Percentiles rank a stretch among this genome's conserved stretches.
phyloP scores from a whole-genome alignment of 345 rosid genomes.

The Noccaea caerulescens region DNA sequence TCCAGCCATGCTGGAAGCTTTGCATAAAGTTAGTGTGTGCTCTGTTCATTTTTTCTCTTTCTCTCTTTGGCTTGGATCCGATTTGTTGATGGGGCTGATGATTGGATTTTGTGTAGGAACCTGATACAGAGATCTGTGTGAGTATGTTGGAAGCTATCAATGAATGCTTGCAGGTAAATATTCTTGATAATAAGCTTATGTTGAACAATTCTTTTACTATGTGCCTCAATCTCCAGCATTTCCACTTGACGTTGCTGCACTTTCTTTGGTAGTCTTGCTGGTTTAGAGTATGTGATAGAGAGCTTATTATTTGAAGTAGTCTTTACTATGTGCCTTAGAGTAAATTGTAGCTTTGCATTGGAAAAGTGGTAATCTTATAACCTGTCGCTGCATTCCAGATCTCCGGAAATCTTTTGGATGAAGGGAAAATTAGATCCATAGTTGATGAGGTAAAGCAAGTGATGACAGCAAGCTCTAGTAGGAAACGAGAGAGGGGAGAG shows the following conservation, averaged over 20 bases:
- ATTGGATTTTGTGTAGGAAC: constrained; percentile 73
- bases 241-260: constrained; percentile 2
- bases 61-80: constrained; percentile 1
- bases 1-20: constrained; percentile 94
- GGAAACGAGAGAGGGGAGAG: constrained; percentile 92
- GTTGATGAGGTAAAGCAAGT: constrained; percentile 94
- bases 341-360: neutral
- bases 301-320: neutral
- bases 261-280: constrained; percentile 17
- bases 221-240: neutral
- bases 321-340: neutral
- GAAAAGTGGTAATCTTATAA: neutral
- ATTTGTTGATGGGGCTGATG: constrained; percentile 9
- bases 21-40: constrained; percentile 72
- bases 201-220: neutral
- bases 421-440: constrained; percentile 83
- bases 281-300: neutral
- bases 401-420: constrained; percentile 78
- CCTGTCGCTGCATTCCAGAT: constrained; percentile 56
- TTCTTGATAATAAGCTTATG: neutral
- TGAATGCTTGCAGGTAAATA: constrained; percentile 88
- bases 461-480: constrained; percentile 94
- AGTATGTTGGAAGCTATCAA: constrained; percentile 96
- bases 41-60: constrained; percentile 10
- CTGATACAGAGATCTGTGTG: constrained; percentile 95